These are phyloP conservation scores for Agaricus subrufescens DNA, from an alignment of 768 basidiomycete species.

Conservation along the genomic window DNA sequence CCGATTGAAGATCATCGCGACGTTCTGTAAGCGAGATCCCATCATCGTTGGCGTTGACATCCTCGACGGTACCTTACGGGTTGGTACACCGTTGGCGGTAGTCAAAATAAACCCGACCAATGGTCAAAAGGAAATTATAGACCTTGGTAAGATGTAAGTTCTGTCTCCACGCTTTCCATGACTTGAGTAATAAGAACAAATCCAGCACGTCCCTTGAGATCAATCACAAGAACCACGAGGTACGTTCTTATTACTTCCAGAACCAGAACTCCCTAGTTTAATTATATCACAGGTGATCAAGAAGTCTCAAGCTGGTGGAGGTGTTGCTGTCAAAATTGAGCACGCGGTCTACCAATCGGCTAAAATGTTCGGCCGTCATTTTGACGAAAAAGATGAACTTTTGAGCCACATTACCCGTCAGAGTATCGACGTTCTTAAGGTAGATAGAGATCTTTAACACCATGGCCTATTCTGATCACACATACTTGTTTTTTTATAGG, in stretches of 20 bases:
- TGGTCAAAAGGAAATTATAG: slow-evolving; percentile 86
- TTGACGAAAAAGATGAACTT: slow-evolving; percentile 92
- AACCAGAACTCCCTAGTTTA: neutral
- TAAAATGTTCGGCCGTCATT: slow-evolving; percentile 95
- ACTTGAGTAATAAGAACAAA: neutral
- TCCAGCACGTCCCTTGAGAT: slow-evolving; percentile 91
- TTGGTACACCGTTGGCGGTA: slow-evolving; percentile 94
- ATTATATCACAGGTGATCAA: slow-evolving; percentile 64
- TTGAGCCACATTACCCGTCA: slow-evolving; percentile 86
- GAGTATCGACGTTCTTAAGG: slow-evolving; percentile 96
- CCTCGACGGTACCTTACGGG: slow-evolving; percentile 82
- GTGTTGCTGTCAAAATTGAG: slow-evolving; percentile 98
- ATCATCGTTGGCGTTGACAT: slow-evolving; percentile 98
- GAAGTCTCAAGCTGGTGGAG: slow-evolving; percentile 90
- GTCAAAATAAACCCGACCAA: slow-evolving; percentile 87
- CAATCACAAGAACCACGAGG: slow-evolving; percentile 88
- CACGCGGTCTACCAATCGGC: slow-evolving; percentile 94
- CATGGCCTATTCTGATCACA: neutral
- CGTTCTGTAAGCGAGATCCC: slow-evolving; percentile 94
- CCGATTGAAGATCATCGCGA: slow-evolving; percentile 87
- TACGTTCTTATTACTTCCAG: slow-evolving; percentile 26
- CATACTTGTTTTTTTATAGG: slow-evolving; percentile 33
- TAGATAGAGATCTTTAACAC: slow-evolving; percentile 20
- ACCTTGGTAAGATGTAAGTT: slow-evolving; percentile 89
- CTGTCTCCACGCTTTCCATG: slow-evolving; percentile 6